Percentiles rank a stretch among this genome's conserved stretches.
These are phyloP conservation scores for Xylariomycetidae sp. DNA, from an alignment of 2,329 filamentous ascomycete species.

Conservation along the genomic window DNA sequence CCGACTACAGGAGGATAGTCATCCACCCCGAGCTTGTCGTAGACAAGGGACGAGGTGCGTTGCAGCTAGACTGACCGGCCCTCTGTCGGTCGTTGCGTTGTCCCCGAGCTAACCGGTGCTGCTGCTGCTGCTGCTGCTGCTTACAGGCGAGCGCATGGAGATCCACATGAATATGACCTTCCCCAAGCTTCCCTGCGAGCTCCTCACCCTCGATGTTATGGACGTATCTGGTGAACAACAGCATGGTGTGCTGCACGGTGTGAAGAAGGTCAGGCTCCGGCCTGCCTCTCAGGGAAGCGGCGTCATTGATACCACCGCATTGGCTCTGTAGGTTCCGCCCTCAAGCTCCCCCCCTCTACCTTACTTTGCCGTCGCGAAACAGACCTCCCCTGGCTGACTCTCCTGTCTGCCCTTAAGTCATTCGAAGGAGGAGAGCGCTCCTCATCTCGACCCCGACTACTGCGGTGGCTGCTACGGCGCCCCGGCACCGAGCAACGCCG, in stretches of 20 bases:
- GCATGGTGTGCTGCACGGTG: conserved; percentile 85
- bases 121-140: conserved; percentile 16
- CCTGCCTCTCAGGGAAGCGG: conserved; percentile 67
- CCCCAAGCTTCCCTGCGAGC: conserved; percentile 86
- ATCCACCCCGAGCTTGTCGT: conserved; percentile 92
- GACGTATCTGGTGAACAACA: conserved; percentile 97
- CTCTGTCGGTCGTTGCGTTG: background rate
- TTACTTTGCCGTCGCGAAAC: too few relatives aligned
- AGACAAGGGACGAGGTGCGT: conserved; percentile 85
- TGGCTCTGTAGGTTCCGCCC: conserved; percentile 55
- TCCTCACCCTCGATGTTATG: conserved; percentile 97
- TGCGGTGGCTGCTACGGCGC: conserved; percentile 94
- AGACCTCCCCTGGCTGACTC: background rate
- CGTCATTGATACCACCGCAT: conserved; percentile 63
- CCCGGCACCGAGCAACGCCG: conserved; percentile 59
- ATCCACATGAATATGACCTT: conserved; percentile 98
- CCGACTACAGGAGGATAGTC: conserved; percentile 78
- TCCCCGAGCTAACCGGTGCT: background rate
- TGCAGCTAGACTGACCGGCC: conserved; percentile 1
- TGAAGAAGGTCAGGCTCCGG: conserved; percentile 81
- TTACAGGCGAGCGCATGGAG: conserved; percentile 85
- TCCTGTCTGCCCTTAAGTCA: conserved; percentile 43
- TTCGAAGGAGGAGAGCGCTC: conserved; percentile 57
- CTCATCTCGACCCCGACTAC: conserved; percentile 84
- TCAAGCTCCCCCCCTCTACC: too few relatives aligned